These are phyloP conservation scores for Taphrina confusa DNA, from an alignment of 1,139 yeast species.

Conservation along the genomic window DNA sequence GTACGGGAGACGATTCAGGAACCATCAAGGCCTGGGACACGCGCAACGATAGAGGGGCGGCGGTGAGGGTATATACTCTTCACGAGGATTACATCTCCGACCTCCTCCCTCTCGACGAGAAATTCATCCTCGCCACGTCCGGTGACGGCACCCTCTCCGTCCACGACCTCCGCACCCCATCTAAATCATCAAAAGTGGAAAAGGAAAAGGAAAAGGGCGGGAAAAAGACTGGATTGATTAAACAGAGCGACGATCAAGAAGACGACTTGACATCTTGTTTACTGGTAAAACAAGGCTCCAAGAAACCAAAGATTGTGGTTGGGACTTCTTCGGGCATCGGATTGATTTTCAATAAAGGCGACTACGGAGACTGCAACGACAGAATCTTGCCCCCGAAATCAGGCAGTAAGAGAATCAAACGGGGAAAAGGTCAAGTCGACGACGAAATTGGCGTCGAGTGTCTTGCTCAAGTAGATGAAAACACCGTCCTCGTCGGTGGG, in stretches of 20 bases:
- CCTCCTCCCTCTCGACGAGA: constrained; percentile 32
- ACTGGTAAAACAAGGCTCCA: constrained; percentile 15
- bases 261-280: constrained; percentile 36
- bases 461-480: constrained; percentile 16
- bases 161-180: constrained; percentile 33
- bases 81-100: constrained; percentile 37
- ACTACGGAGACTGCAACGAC: constrained; percentile 32
- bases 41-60: not conserved
- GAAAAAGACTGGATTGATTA: not conserved
- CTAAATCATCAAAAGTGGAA: not conserved
- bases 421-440: constrained; percentile 7
- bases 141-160: constrained; percentile 37
- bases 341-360: constrained; percentile 31
- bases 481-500: constrained; percentile 23
- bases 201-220: not conserved
- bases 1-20: constrained; percentile 38
- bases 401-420: not conserved
- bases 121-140: constrained; percentile 29
- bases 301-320: constrained; percentile 26
- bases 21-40: constrained; percentile 32
- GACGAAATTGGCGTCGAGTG: constrained; percentile 33
- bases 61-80: constrained; percentile 4
- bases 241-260: constrained; percentile 35
- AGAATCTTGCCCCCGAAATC: constrained; percentile 19
- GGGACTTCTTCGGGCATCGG: constrained; percentile 35